Conservation (phyloP, 495 filamentous ascomycete species). For the Neurospora pannonica region DNA sequence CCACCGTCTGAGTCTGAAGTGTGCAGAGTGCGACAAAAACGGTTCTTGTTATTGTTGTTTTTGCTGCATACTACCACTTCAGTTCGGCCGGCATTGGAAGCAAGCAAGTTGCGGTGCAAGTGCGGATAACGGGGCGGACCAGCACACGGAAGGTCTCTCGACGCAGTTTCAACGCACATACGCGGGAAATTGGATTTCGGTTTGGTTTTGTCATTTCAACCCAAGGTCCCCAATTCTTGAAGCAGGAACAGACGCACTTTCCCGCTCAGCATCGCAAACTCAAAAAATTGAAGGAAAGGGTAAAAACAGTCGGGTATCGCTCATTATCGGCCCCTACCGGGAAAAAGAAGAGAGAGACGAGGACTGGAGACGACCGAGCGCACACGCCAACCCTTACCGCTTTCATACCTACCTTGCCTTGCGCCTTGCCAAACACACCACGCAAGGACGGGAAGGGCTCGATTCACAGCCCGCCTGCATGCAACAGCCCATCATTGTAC, state of each 20-base stretch:
- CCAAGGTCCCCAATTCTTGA: neutral
- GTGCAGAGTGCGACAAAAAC: neutral
- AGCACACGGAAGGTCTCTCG: neutral
- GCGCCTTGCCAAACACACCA: neutral
- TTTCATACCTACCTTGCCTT: neutral
- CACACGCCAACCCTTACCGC: neutral
- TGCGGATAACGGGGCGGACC: neutral
- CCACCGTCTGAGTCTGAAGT: neutral
- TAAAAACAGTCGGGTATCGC: neutral
- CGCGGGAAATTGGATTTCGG: neutral
- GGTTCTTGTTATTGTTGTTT: neutral
- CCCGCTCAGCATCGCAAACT: neutral
- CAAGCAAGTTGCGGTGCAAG: neutral
- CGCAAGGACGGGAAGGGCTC: neutral
- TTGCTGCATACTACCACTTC: neutral
- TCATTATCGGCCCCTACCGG: neutral
- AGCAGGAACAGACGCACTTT: neutral
- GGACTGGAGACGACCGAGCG: neutral
- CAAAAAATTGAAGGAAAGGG: neutral
- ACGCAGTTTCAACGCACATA: neutral
- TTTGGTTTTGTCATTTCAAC: neutral
- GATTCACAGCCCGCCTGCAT: slow-evolving; percentile 12
- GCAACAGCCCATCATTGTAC: slow-evolving; percentile 18
- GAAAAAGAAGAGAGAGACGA: neutral
- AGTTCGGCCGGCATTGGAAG: neutral